phyloP scores from a whole-genome alignment of 139 green algal species.

The Pedinophyceae sp. region DNA sequence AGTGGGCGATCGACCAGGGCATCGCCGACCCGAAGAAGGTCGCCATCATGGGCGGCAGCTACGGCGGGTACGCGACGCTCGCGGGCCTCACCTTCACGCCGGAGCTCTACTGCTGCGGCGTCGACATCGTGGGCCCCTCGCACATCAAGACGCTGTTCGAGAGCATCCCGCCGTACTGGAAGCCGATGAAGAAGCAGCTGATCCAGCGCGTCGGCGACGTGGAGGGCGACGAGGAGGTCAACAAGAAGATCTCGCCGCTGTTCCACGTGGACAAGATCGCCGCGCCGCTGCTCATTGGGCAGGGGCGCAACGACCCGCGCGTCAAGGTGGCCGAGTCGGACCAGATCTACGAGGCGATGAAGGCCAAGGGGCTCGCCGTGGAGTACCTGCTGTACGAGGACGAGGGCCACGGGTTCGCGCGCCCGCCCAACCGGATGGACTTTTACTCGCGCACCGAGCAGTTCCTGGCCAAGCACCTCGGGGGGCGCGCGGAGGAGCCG shows the following conservation, averaged over 20 bases:
- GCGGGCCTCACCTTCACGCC: background rate
- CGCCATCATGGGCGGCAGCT: background rate
- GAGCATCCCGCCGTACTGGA: background rate
- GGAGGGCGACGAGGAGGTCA: background rate
- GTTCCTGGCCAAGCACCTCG: background rate
- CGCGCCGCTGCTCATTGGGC: background rate
- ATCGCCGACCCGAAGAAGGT: background rate
- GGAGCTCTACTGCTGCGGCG: background rate
- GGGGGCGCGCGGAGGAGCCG: too few species aligned
- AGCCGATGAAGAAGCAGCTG: background rate
- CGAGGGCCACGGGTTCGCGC: background rate
- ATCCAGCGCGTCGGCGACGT: background rate
- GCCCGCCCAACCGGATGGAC: background rate
- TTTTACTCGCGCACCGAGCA: background rate
- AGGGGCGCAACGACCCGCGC: background rate
- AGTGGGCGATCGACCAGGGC: background rate
- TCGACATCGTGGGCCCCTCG: background rate
- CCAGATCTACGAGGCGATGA: slow-evolving; percentile 1
- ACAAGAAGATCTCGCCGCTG: background rate
- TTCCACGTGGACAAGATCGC: background rate
- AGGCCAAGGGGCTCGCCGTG: background rate
- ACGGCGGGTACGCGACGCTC: background rate
- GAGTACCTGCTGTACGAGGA: background rate
- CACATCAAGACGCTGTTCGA: background rate
- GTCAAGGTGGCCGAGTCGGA: background rate